Evolutionary conservation across 805 yeast genomes (phyloP).

Genomic region (Saccharomyces paradoxus): DNA sequence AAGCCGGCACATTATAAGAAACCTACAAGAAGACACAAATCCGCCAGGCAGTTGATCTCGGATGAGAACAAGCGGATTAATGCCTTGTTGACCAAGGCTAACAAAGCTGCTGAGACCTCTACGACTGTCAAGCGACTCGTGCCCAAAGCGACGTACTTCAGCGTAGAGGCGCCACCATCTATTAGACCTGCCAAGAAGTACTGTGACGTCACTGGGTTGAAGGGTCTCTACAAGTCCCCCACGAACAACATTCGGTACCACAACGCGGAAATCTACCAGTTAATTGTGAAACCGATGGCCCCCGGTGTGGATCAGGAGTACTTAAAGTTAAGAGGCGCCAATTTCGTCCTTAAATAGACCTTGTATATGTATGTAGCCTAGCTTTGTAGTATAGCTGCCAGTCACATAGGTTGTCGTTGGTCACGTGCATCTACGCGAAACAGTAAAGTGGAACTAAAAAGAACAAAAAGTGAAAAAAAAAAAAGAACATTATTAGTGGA

Average conservation of each 20-base stretch:
- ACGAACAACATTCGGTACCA: slow-evolving; percentile 68
- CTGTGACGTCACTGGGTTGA: slow-evolving; percentile 90
- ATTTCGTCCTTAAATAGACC: slow-evolving; percentile 62
- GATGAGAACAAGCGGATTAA: slow-evolving; percentile 71
- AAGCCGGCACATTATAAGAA: slow-evolving; percentile 47
- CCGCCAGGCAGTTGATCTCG: slow-evolving; percentile 58
- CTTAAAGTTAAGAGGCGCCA: slow-evolving; percentile 77
- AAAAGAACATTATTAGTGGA: neutral
- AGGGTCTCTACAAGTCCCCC: slow-evolving; percentile 68
- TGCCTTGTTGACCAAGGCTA: slow-evolving; percentile 8
- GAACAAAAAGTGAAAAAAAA: neutral
- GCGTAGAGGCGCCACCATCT: slow-evolving; percentile 81
- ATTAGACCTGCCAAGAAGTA: slow-evolving; percentile 71
- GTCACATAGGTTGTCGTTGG: slow-evolving; percentile 1
- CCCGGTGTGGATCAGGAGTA: slow-evolving; percentile 93
- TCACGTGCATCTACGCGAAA: neutral
- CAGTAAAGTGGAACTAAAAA: neutral
- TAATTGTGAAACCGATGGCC: slow-evolving; percentile 64
- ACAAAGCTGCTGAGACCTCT: slow-evolving; percentile 1
- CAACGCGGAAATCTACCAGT: slow-evolving; percentile 73
- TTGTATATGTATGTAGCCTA: neutral
- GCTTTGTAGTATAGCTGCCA: too few relatives aligned
- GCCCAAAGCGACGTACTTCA: slow-evolving; percentile 58
- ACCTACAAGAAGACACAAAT: slow-evolving; percentile 59
- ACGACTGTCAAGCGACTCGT: slow-evolving; percentile 19